Base-by-base conservation (phyloP, 1,284 basidiomycete species). In the Thelephora terrestris region DNA sequence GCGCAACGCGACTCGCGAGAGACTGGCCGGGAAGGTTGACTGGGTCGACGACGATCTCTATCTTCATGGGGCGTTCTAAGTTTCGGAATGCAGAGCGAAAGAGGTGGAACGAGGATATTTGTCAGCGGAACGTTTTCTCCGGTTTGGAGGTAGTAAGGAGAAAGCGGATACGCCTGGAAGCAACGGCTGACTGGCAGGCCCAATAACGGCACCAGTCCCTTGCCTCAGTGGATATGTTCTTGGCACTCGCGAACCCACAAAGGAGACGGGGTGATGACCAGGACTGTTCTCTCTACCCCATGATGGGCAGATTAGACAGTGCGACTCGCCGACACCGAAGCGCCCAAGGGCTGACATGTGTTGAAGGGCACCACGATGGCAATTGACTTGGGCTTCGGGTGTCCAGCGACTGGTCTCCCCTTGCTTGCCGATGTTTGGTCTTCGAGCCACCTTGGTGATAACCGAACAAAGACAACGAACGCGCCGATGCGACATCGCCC, bases 61-160 rank as follows among this genome's bases (percentile, higher is more conserved):
- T 93, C 76, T 93, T 95, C 89, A 99, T 95, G 23, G 93, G 89
- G 60, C 90, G 89, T 77, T 93, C 92, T 96, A 71, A 68, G 48
- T 47, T 47, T 51, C 47, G 45, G 53, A 50, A 50, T 27, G 56
- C 48, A 48, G 58, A 51, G 51, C 52, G 36, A 46, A 53, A 39
- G 27, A 43, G 39, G 46, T 18, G 48, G 47, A 51, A 52, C 48
- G 50, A 53, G 32, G 16, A 51, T 47, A 50, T 35, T 24, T 24
- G 21, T 29, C 47, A 35, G 48, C 46, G 20, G 46, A 32, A 24
- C 3, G 42, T 12, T 39, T 10, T 46, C 44, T n/a, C 37, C 47
- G 25, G 21, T 42, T 42, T 27, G 46, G 40, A 46, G 54, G 50
- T 46, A 52, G 47, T 47, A 53, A 49, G 53, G 55, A 53, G 42